Evolutionary conservation across 2,329 filamentous ascomycete genomes (phyloP).

Genomic region (Aureobasidium sp.): DNA sequence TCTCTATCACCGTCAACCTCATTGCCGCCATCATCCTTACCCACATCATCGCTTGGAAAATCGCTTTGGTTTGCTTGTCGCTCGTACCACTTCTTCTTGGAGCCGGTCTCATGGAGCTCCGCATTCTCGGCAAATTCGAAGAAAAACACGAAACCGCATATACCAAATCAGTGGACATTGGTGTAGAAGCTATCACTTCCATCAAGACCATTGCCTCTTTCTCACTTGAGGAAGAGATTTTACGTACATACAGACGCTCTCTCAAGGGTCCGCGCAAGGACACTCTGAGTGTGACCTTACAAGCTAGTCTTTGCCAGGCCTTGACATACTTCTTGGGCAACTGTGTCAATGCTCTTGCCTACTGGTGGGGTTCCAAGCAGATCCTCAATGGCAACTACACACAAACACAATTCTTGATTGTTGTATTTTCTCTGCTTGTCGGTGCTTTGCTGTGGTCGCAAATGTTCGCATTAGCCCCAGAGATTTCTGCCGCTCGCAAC

Average conservation of each 20-base stretch:
- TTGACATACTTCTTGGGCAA: slow-evolving; percentile 54
- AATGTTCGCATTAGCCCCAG: slow-evolving; percentile 66
- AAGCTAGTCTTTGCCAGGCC: slow-evolving; percentile 45
- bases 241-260: slow-evolving; percentile 23
- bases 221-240: slow-evolving; percentile 43
- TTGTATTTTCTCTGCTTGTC: slow-evolving; percentile 62
- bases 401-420: slow-evolving; percentile 64
- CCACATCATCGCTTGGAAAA: slow-evolving; percentile 67
- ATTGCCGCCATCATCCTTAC: slow-evolving; percentile 59
- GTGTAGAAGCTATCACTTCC: slow-evolving; percentile 43
- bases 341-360: slow-evolving; percentile 65
- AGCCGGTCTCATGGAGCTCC: slow-evolving; percentile 61
- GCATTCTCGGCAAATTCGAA: slow-evolving; percentile 52
- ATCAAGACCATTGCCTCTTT: slow-evolving; percentile 46
- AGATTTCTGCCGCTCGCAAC: slow-evolving; percentile 58
- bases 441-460: slow-evolving; percentile 66
- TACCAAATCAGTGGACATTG: slow-evolving; percentile 43
- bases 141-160: slow-evolving; percentile 45
- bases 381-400: slow-evolving; percentile 59
- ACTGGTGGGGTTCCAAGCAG: slow-evolving; percentile 70
- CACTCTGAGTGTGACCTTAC: slow-evolving; percentile 18
- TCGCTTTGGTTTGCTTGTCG: slow-evolving; percentile 63
- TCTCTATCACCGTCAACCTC: slow-evolving; percentile 61
- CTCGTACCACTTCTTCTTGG: slow-evolving; percentile 61
- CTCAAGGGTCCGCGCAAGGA: slow-evolving; percentile 19